Evolutionary conservation across 495 filamentous ascomycete species (phyloP).

Genomic region (Rostrohypoxylon terebratum): DNA sequence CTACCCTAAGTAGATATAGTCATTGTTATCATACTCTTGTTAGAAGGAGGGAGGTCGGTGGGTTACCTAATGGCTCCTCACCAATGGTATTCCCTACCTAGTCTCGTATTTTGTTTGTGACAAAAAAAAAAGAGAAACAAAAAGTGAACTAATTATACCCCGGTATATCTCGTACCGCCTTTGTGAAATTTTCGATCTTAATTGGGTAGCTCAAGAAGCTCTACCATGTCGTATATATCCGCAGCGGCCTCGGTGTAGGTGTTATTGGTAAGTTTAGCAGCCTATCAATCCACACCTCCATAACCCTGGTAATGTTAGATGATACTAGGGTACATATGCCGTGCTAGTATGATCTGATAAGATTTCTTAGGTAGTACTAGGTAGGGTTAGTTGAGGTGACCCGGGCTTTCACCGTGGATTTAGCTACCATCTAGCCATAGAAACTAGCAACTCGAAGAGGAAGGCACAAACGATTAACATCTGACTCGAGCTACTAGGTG

Average conservation of each 20-base stretch:
- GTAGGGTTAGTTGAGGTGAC: constrained; percentile 20
- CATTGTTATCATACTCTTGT: constrained; percentile 35
- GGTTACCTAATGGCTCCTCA: constrained; percentile 11
- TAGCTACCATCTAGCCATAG: constrained; percentile 10
- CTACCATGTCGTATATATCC: not conserved
- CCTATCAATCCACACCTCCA: constrained; percentile 12
- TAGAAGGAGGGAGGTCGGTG: constrained; percentile 16
- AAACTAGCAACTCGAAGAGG: constrained; percentile 31
- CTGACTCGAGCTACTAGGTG: constrained; percentile 3
- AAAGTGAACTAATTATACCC: not conserved
- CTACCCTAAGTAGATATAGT: constrained; percentile 9
- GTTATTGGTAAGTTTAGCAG: constrained; percentile 5
- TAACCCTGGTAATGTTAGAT: not conserved
- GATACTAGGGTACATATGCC: not conserved
- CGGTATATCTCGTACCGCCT: not conserved
- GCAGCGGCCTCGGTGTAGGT: constrained; percentile 23
- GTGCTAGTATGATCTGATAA: constrained; percentile 44
- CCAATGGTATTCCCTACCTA: constrained; percentile 6
- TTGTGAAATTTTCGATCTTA: not conserved
- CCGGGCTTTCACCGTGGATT: constrained; percentile 5
- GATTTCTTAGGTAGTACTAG: too few relatives aligned
- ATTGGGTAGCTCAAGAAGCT: constrained; percentile 11
- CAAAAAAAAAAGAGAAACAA: not conserved
- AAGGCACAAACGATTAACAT: constrained; percentile 27
- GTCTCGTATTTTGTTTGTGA: constrained; percentile 16